A percentile compares a stretch with the other conserved stretches of the same genome.
These are phyloP conservation scores for Epichloe hybrida DNA, from an alignment of 2,329 filamentous ascomycete genomes.

Conservation along the genomic window DNA sequence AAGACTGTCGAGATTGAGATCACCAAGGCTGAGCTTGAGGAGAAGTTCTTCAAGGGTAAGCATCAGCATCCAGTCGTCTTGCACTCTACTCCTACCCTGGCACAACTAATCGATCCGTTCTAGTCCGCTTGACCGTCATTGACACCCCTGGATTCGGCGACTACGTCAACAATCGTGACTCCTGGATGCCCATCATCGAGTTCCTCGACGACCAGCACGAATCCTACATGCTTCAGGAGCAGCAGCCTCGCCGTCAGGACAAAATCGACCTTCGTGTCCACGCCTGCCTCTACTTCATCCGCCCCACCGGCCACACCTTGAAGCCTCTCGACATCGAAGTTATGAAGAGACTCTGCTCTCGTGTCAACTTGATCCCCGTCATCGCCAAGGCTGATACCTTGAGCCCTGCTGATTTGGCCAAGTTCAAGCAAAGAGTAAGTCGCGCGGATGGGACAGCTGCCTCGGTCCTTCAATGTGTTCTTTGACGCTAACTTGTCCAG, in stretches of 20 bases:
- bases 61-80: constrained; percentile 2
- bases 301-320: constrained; percentile 92
- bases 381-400: constrained; percentile 98
- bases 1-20: constrained; percentile 99
- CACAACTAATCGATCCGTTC: no score
- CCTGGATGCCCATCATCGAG: constrained; percentile 99
- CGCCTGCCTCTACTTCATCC: constrained; percentile 97
- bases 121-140: constrained; percentile 95
- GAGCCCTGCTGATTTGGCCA: constrained; percentile 78
- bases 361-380: constrained; percentile 96
- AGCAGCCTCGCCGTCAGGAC: constrained; percentile 92
- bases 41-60: constrained; percentile 99
- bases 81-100: no score
- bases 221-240: constrained; percentile 99
- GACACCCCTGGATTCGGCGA: constrained; percentile 98
- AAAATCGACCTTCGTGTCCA: constrained; percentile 99
- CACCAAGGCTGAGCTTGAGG: constrained; percentile 97
- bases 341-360: constrained; percentile 97
- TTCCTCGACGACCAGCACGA: constrained; percentile 99
- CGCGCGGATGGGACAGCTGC: neutral
- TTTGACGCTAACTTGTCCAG: constrained; percentile 31
- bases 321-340: constrained; percentile 99
- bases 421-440: constrained; percentile 88
- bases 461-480: neutral
- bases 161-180: constrained; percentile 99